Conservation (phyloP, 108 stramenopile genomes). For the Epithemia pelagica region DNA sequence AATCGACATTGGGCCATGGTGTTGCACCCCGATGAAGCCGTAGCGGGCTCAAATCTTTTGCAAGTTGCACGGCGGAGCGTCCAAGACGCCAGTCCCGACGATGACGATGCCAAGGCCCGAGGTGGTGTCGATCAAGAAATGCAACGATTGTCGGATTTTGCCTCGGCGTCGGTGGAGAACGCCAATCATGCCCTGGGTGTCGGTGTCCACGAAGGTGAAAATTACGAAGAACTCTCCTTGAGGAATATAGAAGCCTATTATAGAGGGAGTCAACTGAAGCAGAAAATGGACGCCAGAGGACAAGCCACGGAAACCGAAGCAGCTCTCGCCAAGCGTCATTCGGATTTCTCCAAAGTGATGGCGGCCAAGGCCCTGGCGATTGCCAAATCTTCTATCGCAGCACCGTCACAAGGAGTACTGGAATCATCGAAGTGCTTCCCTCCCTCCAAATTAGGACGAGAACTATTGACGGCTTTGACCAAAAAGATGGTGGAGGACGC, state of each 20-base stretch:
- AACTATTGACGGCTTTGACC: constrained; percentile 63
- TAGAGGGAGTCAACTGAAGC: constrained; percentile 21
- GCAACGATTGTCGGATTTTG: constrained; percentile 66
- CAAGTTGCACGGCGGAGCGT: constrained; percentile 47
- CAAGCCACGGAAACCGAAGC: constrained; percentile 13
- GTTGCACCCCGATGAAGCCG: constrained; percentile 71
- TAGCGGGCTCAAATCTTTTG: constrained; percentile 58
- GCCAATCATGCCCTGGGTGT: constrained; percentile 74
- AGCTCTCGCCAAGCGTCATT: constrained; percentile 30
- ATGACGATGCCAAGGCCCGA: constrained; percentile 63
- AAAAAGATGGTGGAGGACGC: constrained; percentile 78
- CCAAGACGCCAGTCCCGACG: constrained; percentile 33
- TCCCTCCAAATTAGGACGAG: constrained; percentile 55
- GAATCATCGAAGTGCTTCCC: constrained; percentile 38
- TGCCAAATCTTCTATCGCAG: not conserved
- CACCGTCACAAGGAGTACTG: not conserved
- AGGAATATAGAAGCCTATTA: constrained; percentile 69
- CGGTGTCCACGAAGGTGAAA: constrained; percentile 46
- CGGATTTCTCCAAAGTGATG: constrained; percentile 48
- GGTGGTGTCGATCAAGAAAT: constrained; percentile 72
- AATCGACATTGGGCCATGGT: constrained; percentile 88
- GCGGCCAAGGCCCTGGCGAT: constrained; percentile 19
- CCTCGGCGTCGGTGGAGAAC: constrained; percentile 40
- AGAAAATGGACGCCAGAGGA: not conserved
- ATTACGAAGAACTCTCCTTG: constrained; percentile 47